Percentiles rank a stretch among this genome's conserved stretches.
These are phyloP conservation scores for Cochlearia excelsa DNA, from an alignment of 345 rosid genomes.

Conservation along the genomic window DNA sequence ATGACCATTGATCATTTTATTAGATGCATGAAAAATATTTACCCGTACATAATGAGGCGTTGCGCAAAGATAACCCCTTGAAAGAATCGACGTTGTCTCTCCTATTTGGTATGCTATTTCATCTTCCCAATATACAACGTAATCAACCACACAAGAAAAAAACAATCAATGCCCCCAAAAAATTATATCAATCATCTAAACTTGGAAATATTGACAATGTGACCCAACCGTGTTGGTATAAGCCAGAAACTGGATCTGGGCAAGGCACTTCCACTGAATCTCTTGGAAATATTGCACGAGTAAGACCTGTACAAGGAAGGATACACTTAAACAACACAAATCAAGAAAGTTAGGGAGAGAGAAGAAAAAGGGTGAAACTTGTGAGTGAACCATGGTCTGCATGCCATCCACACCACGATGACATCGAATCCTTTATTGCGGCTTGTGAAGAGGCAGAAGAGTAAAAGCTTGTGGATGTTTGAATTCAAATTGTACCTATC, in stretches of 20 bases:
- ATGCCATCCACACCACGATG: conserved; percentile 99
- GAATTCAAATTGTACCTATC: conserved; percentile 39
- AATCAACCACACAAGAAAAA: conserved; percentile 9
- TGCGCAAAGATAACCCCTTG: conserved; percentile 83
- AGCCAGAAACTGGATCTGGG: conserved; percentile 81
- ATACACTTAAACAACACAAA: neutral
- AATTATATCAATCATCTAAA: too few relatives aligned
- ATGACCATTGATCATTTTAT: neutral
- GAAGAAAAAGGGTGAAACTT: conserved; percentile 39
- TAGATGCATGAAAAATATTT: conserved; percentile 20
- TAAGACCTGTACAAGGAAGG: conserved; percentile 53
- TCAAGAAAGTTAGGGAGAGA: conserved; percentile 6
- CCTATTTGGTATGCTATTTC: conserved; percentile 97
- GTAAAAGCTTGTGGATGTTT: neutral
- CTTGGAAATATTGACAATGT: conserved; percentile 47
- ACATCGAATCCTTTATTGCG: conserved; percentile 39
- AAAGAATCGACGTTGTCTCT: conserved; percentile 77
- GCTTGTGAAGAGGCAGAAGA: neutral
- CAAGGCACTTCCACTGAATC: conserved; percentile 70
- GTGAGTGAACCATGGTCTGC: conserved; percentile 88
- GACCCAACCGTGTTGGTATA: conserved; percentile 75
- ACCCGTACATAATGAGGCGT: conserved; percentile 96
- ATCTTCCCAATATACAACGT: conserved; percentile 78
- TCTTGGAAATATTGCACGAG: conserved; percentile 77
- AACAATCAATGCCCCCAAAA: too few relatives aligned